Percentiles rank a stretch among this genome's conserved stretches.
These are phyloP conservation scores for Yamadazyma diddensiae DNA, from an alignment of 1,139 yeast genomes.

Conservation along the genomic window DNA sequence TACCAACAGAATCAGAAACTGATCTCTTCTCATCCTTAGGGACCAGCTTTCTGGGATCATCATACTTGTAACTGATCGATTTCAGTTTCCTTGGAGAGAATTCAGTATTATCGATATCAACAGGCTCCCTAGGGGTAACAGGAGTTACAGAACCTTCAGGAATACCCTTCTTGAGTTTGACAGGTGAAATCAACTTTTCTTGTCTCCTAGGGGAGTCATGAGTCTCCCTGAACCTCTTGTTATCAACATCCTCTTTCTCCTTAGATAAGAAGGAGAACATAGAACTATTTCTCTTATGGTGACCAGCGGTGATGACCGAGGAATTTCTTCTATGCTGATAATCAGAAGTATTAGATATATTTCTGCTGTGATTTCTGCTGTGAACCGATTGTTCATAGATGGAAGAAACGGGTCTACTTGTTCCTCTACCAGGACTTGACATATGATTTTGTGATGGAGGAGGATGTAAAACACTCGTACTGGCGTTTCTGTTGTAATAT, in stretches of 20 bases:
- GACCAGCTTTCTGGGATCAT: conserved; percentile 13
- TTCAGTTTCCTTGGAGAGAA: conserved; percentile 40
- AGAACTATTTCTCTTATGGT: conserved; percentile 28
- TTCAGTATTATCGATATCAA: conserved; percentile 32
- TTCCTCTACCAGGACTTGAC: conserved; percentile 6
- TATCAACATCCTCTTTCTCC: conserved; percentile 12
- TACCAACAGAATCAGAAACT: conserved; percentile 25
- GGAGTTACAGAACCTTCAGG: conserved; percentile 5
- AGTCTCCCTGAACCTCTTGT: conserved; percentile 7
- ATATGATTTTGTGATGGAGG: conserved; percentile 5
- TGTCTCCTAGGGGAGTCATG: conserved; percentile 9
- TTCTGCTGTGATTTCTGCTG: conserved; percentile 25
- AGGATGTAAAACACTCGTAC: conserved; percentile 6
- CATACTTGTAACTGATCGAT: conserved; percentile 16
- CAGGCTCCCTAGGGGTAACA: conserved; percentile 11
- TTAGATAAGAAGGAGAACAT: conserved; percentile 13
- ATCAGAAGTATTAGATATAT: conserved; percentile 21
- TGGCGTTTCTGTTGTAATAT: conserved; percentile 5
- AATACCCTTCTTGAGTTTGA: conserved; percentile 21
- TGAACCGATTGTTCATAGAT: conserved; percentile 36
- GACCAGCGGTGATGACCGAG: conserved; percentile 23
- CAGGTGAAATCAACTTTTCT: conserved; percentile 24
- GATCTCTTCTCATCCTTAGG: conserved; percentile 26
- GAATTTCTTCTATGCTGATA: conserved; percentile 30
- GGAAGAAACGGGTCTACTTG: conserved; percentile 42